Evolutionary conservation across 306 rosid genomes (phyloP).

Genomic region (Lathyrus oleraceus): DNA sequence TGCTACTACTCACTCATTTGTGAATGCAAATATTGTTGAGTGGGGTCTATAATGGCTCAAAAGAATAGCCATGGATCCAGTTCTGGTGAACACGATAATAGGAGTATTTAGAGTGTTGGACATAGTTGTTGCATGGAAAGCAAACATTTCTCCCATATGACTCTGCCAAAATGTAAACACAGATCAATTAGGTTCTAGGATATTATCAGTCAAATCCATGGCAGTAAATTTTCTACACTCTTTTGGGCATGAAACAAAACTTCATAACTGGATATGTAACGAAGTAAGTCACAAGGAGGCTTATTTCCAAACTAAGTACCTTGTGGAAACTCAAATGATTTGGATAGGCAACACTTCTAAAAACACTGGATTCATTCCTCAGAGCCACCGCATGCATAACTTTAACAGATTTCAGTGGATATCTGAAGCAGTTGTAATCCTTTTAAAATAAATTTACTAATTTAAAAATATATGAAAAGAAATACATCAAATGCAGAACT

Average conservation of each 20-base stretch:
- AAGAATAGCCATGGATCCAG: slow-evolving; percentile 92
- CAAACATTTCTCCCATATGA: slow-evolving; percentile 89
- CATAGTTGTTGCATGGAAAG: slow-evolving; percentile 89
- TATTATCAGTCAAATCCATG: slow-evolving; percentile 19
- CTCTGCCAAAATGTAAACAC: slow-evolving; percentile 56
- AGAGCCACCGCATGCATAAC: slow-evolving; percentile 92
- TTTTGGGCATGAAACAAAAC: slow-evolving; percentile 10
- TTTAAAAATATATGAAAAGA: slow-evolving; percentile 21
- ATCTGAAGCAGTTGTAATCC: slow-evolving; percentile 52
- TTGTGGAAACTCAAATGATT: slow-evolving; percentile 44
- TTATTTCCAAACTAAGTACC: slow-evolving; percentile 41
- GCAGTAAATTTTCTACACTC: slow-evolving; percentile 1
- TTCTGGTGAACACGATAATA: slow-evolving; percentile 86
- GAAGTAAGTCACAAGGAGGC: slow-evolving; percentile 13
- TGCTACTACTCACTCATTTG: slow-evolving; percentile 75
- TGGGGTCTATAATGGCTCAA: slow-evolving; percentile 85
- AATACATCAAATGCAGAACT: slow-evolving; percentile 7
- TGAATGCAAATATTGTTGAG: slow-evolving; percentile 96
- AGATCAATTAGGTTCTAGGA: slow-evolving; percentile 24
- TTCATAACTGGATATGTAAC: slow-evolving; percentile 9
- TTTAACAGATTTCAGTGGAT: slow-evolving; percentile 90
- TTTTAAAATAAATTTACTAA: slow-evolving; percentile 26
- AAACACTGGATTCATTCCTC: slow-evolving; percentile 71
- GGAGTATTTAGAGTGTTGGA: slow-evolving; percentile 80
- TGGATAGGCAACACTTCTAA: slow-evolving; percentile 50